Percentiles rank a stretch among this genome's conserved stretches.
phyloP scores from a whole-genome alignment of 2,329 filamentous ascomycete species.

The Peltaster fructicola region DNA sequence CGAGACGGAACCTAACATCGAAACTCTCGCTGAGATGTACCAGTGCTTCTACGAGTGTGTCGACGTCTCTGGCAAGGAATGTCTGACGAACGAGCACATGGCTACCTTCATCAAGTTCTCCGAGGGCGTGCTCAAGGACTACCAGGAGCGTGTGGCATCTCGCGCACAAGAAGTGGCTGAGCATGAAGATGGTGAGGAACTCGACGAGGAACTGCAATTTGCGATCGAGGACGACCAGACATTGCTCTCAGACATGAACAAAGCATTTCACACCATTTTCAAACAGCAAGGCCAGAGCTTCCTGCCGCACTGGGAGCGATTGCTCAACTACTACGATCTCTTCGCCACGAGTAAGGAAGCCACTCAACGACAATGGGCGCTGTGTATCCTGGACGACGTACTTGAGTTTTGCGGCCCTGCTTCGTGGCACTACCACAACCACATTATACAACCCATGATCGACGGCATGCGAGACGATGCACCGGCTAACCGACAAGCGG shows the following conservation, averaged over 20 bases:
- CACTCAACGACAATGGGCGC: conserved; percentile 93
- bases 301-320: conserved; percentile 69
- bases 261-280: conserved; percentile 97
- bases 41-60: conserved; percentile 99
- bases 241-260: conserved; percentile 97
- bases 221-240: conserved; percentile 97
- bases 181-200: conserved; percentile 55
- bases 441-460: conserved; percentile 74
- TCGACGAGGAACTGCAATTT: conserved; percentile 69
- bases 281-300: conserved; percentile 83
- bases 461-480: conserved; percentile 72
- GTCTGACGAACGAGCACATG: conserved; percentile 64
- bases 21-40: conserved; percentile 96
- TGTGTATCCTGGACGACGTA: conserved; percentile 97
- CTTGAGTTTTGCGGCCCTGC: conserved; percentile 88
- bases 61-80: conserved; percentile 78
- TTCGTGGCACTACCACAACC: conserved; percentile 68
- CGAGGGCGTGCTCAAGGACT: conserved; percentile 74
- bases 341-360: conserved; percentile 70
- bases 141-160: conserved; percentile 68
- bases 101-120: conserved; percentile 72
- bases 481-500: conserved; percentile 85
- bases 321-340: conserved; percentile 68
- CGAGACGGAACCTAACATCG: conserved; percentile 82
- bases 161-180: conserved; percentile 73